Evolutionary conservation across 2,329 filamentous ascomycete genomes (phyloP).

Genomic region (Ophiocordyceps robertsii): DNA sequence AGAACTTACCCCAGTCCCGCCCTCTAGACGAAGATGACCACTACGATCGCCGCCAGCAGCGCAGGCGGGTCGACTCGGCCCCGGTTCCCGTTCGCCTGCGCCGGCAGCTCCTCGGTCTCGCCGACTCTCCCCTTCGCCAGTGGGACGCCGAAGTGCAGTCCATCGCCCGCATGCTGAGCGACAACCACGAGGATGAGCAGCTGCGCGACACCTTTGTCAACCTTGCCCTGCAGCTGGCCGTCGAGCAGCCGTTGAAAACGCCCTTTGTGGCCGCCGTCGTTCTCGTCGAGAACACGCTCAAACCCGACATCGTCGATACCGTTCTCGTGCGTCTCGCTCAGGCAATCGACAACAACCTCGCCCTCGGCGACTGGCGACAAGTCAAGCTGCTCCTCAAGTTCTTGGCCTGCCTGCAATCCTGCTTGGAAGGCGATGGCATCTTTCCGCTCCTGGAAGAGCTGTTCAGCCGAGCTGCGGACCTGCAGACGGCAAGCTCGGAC

Average conservation of each 20-base stretch:
- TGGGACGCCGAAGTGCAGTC: slow-evolving; percentile 66
- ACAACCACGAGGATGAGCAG: slow-evolving; percentile 77
- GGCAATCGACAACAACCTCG: slow-evolving; percentile 53
- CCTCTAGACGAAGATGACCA: slow-evolving; percentile 58
- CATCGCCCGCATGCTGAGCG: slow-evolving; percentile 63
- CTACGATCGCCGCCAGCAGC: slow-evolving; percentile 58
- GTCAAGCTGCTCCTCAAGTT: slow-evolving; percentile 87
- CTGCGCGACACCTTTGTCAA: slow-evolving; percentile 60
- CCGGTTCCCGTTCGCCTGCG: slow-evolving; percentile 60
- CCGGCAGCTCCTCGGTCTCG: slow-evolving; percentile 65
- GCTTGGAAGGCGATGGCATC: slow-evolving; percentile 72
- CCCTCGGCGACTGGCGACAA: slow-evolving; percentile 69
- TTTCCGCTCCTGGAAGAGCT: slow-evolving; percentile 78
- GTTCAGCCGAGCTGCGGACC: slow-evolving; percentile 80
- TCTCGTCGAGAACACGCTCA: slow-evolving; percentile 64
- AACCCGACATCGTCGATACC: slow-evolving; percentile 59
- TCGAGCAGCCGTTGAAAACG: slow-evolving; percentile 96
- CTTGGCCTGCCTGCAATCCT: slow-evolving; percentile 69
- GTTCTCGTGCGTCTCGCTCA: slow-evolving; percentile 51
- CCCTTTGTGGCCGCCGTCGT: slow-evolving; percentile 82
- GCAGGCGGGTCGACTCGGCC: slow-evolving; percentile 57
- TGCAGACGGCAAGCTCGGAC: slow-evolving; percentile 85
- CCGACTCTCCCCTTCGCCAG: slow-evolving; percentile 66
- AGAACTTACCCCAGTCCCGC: neutral
- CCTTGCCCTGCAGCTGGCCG: slow-evolving; percentile 59